phyloP scores from a whole-genome alignment of 345 rosid species.

The Corymbia maculata region DNA sequence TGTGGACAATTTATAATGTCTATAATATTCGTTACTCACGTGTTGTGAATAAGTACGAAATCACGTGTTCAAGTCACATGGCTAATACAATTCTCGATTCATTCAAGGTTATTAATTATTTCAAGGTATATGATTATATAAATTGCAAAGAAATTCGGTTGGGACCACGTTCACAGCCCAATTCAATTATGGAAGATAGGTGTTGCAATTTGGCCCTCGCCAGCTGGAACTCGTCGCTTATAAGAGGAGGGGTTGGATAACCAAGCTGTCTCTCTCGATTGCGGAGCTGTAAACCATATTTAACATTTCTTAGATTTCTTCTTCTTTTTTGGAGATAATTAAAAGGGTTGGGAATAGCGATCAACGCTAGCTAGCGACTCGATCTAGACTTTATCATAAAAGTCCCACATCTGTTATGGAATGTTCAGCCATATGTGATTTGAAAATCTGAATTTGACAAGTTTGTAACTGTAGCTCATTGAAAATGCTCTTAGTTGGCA shows the following conservation, averaged over 20 bases:
- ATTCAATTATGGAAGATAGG: neutral
- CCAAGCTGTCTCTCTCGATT: neutral
- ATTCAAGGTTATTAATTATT: neutral
- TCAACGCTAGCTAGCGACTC: rapidly evolving
- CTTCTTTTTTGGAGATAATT: neutral
- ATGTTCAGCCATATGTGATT: rapidly evolving
- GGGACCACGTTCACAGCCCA: neutral
- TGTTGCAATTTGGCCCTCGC: neutral
- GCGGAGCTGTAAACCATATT: neutral
- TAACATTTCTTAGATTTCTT: neutral
- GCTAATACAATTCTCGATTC: neutral
- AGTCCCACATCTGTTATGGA: rapidly evolving
- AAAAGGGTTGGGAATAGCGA: rapidly evolving
- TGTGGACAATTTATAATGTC: neutral
- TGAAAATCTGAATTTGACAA: rapidly evolving
- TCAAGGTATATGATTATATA: neutral
- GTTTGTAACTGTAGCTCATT: rapidly evolving
- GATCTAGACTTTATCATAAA: rapidly evolving
- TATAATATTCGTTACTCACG: neutral
- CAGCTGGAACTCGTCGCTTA: neutral
- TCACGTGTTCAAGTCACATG: neutral
- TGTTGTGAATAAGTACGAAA: neutral
- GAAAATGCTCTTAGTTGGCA: neutral
- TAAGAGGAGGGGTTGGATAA: neutral
- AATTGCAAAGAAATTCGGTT: neutral